Conservation (phyloP, 768 basidiomycete species). For the Russula sp. region DNA sequence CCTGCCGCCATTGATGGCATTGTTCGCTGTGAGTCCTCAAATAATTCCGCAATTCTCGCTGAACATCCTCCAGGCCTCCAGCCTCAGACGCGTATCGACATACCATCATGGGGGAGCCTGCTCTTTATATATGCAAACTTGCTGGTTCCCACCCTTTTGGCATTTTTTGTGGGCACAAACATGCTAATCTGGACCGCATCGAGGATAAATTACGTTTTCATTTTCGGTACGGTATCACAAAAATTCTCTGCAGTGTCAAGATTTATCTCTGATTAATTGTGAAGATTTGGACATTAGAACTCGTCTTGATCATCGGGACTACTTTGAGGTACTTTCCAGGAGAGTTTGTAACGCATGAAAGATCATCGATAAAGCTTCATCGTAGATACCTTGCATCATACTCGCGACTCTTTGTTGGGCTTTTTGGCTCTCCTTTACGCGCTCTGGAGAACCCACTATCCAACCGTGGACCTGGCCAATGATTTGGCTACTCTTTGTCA, state of each 20-base stretch:
- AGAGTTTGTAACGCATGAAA: neutral
- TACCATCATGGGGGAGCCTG: constrained; percentile 71
- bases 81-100: constrained; percentile 45
- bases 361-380: neutral
- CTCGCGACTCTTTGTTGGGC: constrained; percentile 69
- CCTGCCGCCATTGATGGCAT: constrained; percentile 67
- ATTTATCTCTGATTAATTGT: neutral
- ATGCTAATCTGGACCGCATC: constrained; percentile 69
- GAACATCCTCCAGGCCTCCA: constrained; percentile 49
- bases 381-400: constrained; percentile 77
- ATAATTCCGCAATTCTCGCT: constrained; percentile 2
- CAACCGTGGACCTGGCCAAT: constrained; percentile 76
- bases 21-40: constrained; percentile 50
- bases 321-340: constrained; percentile 52
- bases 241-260: neutral
- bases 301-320: constrained; percentile 64
- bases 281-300: constrained; percentile 27
- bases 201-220: constrained; percentile 91
- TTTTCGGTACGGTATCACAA: constrained; percentile 59
- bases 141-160: constrained; percentile 70
- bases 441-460: constrained; percentile 51
- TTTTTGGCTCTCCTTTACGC: constrained; percentile 81
- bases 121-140: constrained; percentile 77
- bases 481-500: constrained; percentile 69
- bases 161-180: constrained; percentile 79